Evolutionary conservation across 139 green algal species (phyloP), one percentile per base, ranked within the genome.

Genomic region (Coelastrella sp.): DNA sequence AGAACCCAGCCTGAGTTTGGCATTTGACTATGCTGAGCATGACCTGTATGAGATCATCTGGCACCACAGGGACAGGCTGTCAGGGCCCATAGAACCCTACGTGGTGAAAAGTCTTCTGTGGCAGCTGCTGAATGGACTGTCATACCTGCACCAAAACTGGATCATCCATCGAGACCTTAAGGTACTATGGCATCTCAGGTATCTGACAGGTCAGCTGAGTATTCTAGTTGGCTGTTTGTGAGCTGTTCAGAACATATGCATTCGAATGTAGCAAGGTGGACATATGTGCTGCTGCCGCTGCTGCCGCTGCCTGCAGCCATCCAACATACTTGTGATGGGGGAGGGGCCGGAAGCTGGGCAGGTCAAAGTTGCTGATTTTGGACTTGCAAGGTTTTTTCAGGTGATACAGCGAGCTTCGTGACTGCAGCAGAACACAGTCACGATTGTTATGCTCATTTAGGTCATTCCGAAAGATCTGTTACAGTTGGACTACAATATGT

Each of bases 81-180:
- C 58, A 19, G 92, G 87, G 22, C 92, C 93, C 59, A 94, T 96
- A 74, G 92, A 92, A 12, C 85, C 92, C 14, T 93, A 96, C 90
- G 89, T 94, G 0, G 87, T 98, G 60, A 97, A 97, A 88, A 94
- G 76, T 4, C 82, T 96, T 6, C 94, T 98, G 94, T 96, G 93
- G 94, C 96, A 97, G 91, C 80, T 96, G 82, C 92, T 97, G 15
- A 95, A 94, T 56, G 96, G 95, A 11, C 91, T 96, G 63, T 91
- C 90, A 74, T 95, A 95, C 88, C 88, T 96, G 82, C 95, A 97
- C 91, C 87, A 93, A 78, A 94, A 95, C 93, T 97, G 96, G 93
- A 83, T 98, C 72, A 94, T 98, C 20, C 96, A 97, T 91, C 78
- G 96, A 20, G 96, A 98, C 90, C 91, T 98, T 56, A 97, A 97